phyloP scores from a whole-genome alignment of 148 eudicot species.

The Rhododendron simsii region DNA sequence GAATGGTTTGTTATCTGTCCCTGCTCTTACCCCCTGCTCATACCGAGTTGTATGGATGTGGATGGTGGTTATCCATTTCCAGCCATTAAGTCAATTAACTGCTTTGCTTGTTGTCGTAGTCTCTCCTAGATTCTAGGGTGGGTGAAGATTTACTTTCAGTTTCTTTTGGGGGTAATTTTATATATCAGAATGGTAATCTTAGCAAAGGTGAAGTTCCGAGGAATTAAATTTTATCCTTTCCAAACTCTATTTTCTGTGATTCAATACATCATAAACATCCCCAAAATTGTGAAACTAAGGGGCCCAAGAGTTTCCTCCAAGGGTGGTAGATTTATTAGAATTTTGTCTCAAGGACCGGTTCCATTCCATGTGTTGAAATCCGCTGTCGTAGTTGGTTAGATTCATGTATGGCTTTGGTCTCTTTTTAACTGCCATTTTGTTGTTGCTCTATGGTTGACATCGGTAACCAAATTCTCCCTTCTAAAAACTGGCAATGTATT shows the following conservation, averaged over 20 bases:
- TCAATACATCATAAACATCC: not conserved
- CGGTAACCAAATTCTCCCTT: not conserved
- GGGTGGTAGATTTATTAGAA: not conserved
- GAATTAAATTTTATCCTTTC: not conserved
- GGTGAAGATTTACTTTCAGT: not conserved
- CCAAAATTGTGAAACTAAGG: not conserved
- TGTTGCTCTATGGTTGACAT: not conserved
- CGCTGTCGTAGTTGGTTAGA: not conserved
- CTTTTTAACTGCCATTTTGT: not conserved
- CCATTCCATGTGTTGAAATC: not conserved
- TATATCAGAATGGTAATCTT: not conserved
- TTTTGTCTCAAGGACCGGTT: not conserved
- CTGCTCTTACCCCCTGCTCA: not conserved
- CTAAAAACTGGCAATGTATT: not conserved
- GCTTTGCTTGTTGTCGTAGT: not conserved
- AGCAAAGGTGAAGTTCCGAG: not conserved
- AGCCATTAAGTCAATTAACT: not conserved
- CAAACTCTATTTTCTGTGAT: not conserved
- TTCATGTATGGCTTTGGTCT: not conserved
- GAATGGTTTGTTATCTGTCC: constrained; percentile 32
- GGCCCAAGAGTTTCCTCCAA: not conserved
- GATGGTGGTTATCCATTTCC: not conserved
- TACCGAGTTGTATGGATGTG: not conserved
- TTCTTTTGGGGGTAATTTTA: not conserved
- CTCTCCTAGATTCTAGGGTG: not conserved